These are phyloP conservation scores for Pythium inflatum DNA, from an alignment of 352 stramenopile species.

Conservation along the genomic window DNA sequence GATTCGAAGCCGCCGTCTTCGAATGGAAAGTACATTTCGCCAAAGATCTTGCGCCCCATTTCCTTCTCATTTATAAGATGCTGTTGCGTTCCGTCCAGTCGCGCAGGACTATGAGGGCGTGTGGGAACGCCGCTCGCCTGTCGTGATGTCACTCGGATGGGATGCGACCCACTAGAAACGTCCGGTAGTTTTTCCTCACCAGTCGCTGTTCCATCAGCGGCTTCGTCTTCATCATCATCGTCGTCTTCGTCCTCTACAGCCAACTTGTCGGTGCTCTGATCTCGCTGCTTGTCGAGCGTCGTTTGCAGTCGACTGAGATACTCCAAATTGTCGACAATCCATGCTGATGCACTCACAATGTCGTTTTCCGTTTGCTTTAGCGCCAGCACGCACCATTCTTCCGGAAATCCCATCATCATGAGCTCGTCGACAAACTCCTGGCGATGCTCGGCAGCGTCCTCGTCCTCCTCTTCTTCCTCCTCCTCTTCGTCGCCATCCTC, in stretches of 20 bases:
- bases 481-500: slow-evolving; percentile 53
- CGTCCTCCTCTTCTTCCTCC: slow-evolving; percentile 56
- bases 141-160: no score
- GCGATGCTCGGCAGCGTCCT: slow-evolving; percentile 52
- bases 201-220: background rate
- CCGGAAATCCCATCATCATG: slow-evolving; percentile 92
- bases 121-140: background rate
- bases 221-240: slow-evolving; percentile 26
- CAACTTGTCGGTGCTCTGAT: slow-evolving; percentile 40
- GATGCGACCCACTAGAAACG: no score
- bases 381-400: slow-evolving; percentile 91
- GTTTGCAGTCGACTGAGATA: slow-evolving; percentile 86
- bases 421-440: slow-evolving; percentile 90
- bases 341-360: slow-evolving; percentile 88
- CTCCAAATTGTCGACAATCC: slow-evolving; percentile 94
- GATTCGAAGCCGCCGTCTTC: slow-evolving; percentile 76
- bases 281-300: slow-evolving; percentile 69
- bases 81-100: slow-evolving; percentile 1
- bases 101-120: slow-evolving; percentile 8
- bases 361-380: slow-evolving; percentile 92
- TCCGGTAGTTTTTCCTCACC: no score
- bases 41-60: slow-evolving; percentile 82
- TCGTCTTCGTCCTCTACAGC: slow-evolving; percentile 77
- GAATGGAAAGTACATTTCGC: slow-evolving; percentile 87
- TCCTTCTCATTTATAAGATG: slow-evolving; percentile 73